These are phyloP conservation scores for Nakataea oryzae DNA, from an alignment of 2,329 filamentous ascomycete genomes.

Conservation along the genomic window DNA sequence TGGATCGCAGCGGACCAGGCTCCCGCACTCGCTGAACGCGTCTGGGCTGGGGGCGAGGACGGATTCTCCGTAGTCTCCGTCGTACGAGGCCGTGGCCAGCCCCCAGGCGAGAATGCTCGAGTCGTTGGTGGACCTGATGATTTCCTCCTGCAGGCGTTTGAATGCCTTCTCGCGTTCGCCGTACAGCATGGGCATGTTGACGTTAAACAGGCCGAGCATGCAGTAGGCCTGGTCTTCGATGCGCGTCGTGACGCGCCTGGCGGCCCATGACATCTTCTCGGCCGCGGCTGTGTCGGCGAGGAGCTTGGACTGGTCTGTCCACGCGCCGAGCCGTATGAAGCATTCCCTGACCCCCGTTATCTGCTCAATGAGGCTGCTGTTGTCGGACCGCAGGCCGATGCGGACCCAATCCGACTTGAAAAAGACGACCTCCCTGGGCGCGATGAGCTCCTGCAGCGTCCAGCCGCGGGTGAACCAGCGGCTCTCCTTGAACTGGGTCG, in stretches of 20 bases:
- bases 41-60: too few relatives aligned
- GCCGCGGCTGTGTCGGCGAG: too few relatives aligned
- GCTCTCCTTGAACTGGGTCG: neutral
- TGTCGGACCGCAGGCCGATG: constrained; percentile 14
- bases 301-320: neutral
- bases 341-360: too few relatives aligned
- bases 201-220: constrained; percentile 14
- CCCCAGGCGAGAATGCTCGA: constrained; percentile 15
- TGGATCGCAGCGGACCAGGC: too few relatives aligned
- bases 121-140: constrained; percentile 11
- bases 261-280: constrained; percentile 15
- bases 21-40: too few relatives aligned
- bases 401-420: constrained; percentile 14
- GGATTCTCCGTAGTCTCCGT: too few relatives aligned
- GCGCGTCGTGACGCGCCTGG: constrained; percentile 9
- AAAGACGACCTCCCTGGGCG: neutral
- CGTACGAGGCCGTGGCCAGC: too few relatives aligned
- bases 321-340: too few relatives aligned
- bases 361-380: too few relatives aligned
- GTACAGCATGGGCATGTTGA: constrained; percentile 16
- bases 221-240: constrained; percentile 15
- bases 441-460: constrained; percentile 4
- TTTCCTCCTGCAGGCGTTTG: constrained; percentile 13
- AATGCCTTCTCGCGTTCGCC: constrained; percentile 14
- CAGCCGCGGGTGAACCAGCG: constrained; percentile 4